Evolutionary conservation across 768 basidiomycete species (phyloP), one percentile per base, ranked within the genome.

Genomic region (Hypholoma fasciculare): DNA sequence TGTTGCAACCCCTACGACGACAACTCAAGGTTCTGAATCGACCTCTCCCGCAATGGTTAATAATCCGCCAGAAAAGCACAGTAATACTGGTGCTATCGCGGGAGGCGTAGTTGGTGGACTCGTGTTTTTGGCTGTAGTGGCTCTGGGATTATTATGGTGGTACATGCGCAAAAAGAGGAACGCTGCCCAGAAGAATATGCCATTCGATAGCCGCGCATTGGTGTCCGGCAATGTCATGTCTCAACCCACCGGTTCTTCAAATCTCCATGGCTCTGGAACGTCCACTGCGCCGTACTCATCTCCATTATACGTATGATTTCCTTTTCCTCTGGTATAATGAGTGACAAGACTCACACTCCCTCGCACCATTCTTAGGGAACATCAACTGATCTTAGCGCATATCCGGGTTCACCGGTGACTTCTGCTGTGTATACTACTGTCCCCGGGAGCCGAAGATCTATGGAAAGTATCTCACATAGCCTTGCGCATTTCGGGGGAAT

Each of bases 51-150:
- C 40, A 7, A 14, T 6, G 6, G 40, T 17, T 12, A 17, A 14
- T 14, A 52, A 37, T 23, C 52, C 44, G 16, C n/a, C 54, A 12
- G 14, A 14, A n/a, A 51, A 49, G 20, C 51, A 53, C 50, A 54
- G 63, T 16, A 72, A 82, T 61, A 77, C 82, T 2, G 86, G 85
- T 2, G 83, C 83, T 17, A 87, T 89, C 37, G 82, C 83, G 6
- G 87, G 87, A 19, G 86, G 86, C 17, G 80, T 81, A 7, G 74
- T 86, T 1, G 85, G 82, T 5, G 84, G 78, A 19, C 53, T 88
- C 3, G 75, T 81, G 12, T 73, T 71, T 23, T 49, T 82, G 16
- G 78, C 75, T 11, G 54, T 75, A 42, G 66, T 81, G 11, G 74
- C 58, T 14, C 74, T 78, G 11, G 60, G 64, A 7, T 43, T 70